A percentile compares a stretch with the other conserved stretches of the same genome.
Evolutionary conservation across 1,284 basidiomycete species (phyloP).

Genomic region (Trametes sp.): DNA sequence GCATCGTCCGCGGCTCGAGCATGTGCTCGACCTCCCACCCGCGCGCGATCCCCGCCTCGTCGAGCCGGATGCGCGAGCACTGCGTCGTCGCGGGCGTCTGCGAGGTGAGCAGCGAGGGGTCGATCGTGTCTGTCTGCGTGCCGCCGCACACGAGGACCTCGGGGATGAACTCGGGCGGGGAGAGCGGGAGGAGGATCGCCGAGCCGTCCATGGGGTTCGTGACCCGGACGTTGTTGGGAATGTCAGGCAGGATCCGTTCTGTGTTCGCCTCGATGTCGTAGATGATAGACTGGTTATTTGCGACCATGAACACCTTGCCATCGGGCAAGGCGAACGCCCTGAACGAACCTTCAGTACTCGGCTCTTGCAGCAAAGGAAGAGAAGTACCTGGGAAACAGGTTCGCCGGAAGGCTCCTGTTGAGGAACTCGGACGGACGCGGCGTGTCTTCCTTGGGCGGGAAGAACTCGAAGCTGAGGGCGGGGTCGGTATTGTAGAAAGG

Average conservation of each 20-base stretch:
- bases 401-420: conserved; percentile 34
- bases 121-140: conserved; percentile 38
- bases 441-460: conserved; percentile 57
- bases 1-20: conserved; percentile 52
- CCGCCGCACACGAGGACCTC: conserved; percentile 62
- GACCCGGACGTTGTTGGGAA: conserved; percentile 56
- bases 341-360: not conserved
- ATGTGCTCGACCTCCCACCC: conserved; percentile 40
- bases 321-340: conserved; percentile 37
- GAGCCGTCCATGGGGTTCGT: conserved; percentile 55
- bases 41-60: conserved; percentile 32
- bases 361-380: not conserved
- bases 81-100: conserved; percentile 52
- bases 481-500: conserved; percentile 51
- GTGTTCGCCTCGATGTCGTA: conserved; percentile 42
- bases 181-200: conserved; percentile 56
- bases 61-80: conserved; percentile 44
- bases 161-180: conserved; percentile 52
- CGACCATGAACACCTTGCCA: conserved; percentile 55
- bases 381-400: conserved; percentile 38
- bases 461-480: conserved; percentile 59
- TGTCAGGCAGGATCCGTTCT: conserved; percentile 50
- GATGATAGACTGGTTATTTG: conserved; percentile 49
- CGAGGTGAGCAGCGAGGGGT: conserved; percentile 43
- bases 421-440: conserved; percentile 58